These are phyloP conservation scores for Aechmea fasciata DNA, from an alignment of 176 grass and related monocot genomes.

Conservation along the genomic window DNA sequence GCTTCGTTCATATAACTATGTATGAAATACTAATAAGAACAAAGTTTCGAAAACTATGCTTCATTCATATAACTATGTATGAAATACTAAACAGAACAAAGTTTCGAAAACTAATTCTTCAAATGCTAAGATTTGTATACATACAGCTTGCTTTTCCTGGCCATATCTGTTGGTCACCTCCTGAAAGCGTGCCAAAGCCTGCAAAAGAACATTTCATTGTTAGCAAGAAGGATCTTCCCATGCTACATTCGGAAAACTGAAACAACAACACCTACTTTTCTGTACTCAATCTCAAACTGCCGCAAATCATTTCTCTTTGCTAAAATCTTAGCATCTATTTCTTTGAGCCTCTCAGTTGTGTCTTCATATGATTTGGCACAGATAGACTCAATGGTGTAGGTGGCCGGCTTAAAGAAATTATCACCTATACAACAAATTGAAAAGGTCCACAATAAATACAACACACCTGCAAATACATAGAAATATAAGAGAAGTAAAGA, in stretches of 20 bases:
- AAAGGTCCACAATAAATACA: constrained; percentile 16
- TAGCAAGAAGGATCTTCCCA: neutral
- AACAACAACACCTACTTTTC: constrained; percentile 63
- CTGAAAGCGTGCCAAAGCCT: constrained; percentile 91
- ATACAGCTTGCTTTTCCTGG: constrained; percentile 85
- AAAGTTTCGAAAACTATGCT: neutral
- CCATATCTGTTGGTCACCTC: constrained; percentile 89
- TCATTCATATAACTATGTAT: neutral
- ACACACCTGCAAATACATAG: constrained; percentile 9
- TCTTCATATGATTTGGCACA: constrained; percentile 73
- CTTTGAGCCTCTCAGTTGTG: constrained; percentile 84
- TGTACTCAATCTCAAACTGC: constrained; percentile 86
- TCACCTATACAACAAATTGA: constrained; percentile 55
- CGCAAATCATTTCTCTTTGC: constrained; percentile 87
- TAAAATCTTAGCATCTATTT: constrained; percentile 85
- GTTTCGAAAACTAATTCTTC: neutral
- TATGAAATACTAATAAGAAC: neutral
- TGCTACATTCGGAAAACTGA: constrained; percentile 11
- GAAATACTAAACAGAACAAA: neutral
- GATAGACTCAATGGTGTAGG: constrained; percentile 87
- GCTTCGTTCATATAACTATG: no score
- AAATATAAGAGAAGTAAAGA: constrained; percentile 3
- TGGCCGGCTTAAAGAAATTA: constrained; percentile 96
- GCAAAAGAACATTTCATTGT: constrained; percentile 23
- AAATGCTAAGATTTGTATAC: constrained; percentile 9